Conservation (phyloP, 176 grass and related monocot genomes). For the Luzula sylvatica region DNA sequence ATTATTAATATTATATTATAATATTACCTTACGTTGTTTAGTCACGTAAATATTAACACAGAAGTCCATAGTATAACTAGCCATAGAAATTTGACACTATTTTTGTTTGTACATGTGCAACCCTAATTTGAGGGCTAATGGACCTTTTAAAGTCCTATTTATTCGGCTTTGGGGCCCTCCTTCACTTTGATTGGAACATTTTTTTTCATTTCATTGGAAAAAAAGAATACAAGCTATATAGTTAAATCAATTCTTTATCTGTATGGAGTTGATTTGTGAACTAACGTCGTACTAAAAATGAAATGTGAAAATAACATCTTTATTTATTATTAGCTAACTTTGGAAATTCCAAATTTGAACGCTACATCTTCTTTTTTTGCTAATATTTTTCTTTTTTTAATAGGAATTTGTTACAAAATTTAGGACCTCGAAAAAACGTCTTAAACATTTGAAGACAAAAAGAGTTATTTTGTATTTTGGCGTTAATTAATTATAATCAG, state of each 20-base stretch:
- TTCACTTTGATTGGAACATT: not conserved
- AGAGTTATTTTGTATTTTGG: constrained; percentile 1
- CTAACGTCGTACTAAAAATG: too few relatives aligned
- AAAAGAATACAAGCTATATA: too few relatives aligned
- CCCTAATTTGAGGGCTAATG: constrained; percentile 9
- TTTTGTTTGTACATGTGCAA: constrained; percentile 15
- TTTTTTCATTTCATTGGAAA: not conserved
- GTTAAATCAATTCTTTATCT: too few relatives aligned
- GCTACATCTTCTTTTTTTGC: too few relatives aligned
- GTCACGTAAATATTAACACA: not conserved
- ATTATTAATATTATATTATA: too few relatives aligned
- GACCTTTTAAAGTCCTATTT: not conserved
- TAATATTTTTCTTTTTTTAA: not conserved
- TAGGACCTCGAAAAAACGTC: not conserved
- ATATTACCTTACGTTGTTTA: too few relatives aligned
- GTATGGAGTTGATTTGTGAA: too few relatives aligned
- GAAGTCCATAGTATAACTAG: not conserved
- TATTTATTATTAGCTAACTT: too few relatives aligned
- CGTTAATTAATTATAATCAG: too few relatives aligned
- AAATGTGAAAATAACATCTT: too few relatives aligned
- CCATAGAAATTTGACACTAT: not conserved
- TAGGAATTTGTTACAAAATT: not conserved
- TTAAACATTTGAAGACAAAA: not conserved
- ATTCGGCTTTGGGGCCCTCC: constrained; percentile 12
- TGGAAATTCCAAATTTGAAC: too few relatives aligned